phyloP scores from a whole-genome alignment of 306 rosid species.

The Bauhinia variegata region DNA sequence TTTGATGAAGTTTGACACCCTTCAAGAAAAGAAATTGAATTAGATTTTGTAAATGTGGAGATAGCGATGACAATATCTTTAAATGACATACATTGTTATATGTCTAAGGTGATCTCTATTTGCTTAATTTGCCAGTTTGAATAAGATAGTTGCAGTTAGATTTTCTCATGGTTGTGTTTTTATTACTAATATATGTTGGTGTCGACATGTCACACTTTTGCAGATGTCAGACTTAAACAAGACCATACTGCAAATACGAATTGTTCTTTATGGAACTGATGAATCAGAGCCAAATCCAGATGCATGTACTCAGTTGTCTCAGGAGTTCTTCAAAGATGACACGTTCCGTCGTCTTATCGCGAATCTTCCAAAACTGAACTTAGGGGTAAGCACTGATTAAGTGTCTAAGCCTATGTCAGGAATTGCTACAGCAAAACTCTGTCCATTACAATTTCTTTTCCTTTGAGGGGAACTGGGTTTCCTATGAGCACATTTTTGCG shows the following conservation, averaged over 20 bases:
- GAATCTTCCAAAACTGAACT: slow-evolving; percentile 51
- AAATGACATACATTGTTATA: neutral
- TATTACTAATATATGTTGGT: neutral
- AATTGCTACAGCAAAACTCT: neutral
- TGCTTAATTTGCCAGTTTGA: neutral
- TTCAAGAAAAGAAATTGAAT: no score
- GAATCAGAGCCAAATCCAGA: slow-evolving; percentile 63
- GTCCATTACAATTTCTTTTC: no score
- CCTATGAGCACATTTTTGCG: no score
- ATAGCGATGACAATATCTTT: neutral
- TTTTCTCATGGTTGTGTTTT: neutral
- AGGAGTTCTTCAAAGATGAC: slow-evolving; percentile 63
- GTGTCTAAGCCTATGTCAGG: neutral
- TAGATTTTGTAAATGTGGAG: neutral
- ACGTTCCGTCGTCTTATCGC: slow-evolving; percentile 54
- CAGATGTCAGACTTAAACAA: slow-evolving; percentile 54
- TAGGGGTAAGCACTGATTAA: slow-evolving; percentile 47
- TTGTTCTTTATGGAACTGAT: slow-evolving; percentile 59
- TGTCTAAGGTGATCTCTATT: neutral
- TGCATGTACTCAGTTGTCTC: slow-evolving; percentile 64
- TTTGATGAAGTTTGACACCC: no score
- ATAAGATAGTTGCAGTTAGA: neutral
- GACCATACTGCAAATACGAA: slow-evolving; percentile 51
- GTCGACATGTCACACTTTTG: neutral
- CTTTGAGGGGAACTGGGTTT: neutral